phyloP scores from a whole-genome alignment of 75 land plant species.

The Pseudotsuga menziesii region DNA sequence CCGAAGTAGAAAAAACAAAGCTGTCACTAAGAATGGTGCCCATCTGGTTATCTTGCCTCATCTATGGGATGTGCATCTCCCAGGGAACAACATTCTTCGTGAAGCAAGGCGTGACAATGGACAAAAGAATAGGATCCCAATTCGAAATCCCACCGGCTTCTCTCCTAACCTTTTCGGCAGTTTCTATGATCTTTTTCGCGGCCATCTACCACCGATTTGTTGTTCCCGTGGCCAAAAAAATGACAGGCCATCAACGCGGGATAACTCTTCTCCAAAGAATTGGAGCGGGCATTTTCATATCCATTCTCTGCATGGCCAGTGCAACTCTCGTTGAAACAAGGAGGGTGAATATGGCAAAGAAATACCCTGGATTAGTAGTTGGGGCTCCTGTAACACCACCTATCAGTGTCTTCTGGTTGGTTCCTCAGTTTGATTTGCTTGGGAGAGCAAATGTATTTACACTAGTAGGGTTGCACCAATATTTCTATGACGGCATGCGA shows the following conservation, averaged over 20 bases:
- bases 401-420: slow-evolving; percentile 26
- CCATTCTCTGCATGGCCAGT: slow-evolving; percentile 5
- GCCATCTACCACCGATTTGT: slow-evolving; percentile 26
- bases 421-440: slow-evolving; percentile 31
- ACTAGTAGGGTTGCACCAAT: slow-evolving; percentile 34
- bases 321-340: slow-evolving; percentile 23
- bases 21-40: slow-evolving; percentile 47
- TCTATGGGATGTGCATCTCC: slow-evolving; percentile 26
- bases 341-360: slow-evolving; percentile 21
- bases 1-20: slow-evolving; percentile 62
- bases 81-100: slow-evolving; percentile 29
- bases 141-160: slow-evolving; percentile 38
- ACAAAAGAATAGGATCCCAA: slow-evolving; percentile 12
- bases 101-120: slow-evolving; percentile 30
- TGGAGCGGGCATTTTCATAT: slow-evolving; percentile 15
- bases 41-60: slow-evolving; percentile 42
- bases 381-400: slow-evolving; percentile 26
- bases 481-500: slow-evolving; percentile 37
- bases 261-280: slow-evolving; percentile 25
- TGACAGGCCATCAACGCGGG: slow-evolving; percentile 16
- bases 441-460: slow-evolving; percentile 41
- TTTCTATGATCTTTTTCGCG: slow-evolving; percentile 18
- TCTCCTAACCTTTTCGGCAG: slow-evolving; percentile 24
- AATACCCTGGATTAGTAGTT: slow-evolving; percentile 18
- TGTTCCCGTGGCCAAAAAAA: slow-evolving; percentile 22